Conservation (phyloP, 228 moss, liverwort and hornwort species). For the Sphagnum magellanicum region DNA sequence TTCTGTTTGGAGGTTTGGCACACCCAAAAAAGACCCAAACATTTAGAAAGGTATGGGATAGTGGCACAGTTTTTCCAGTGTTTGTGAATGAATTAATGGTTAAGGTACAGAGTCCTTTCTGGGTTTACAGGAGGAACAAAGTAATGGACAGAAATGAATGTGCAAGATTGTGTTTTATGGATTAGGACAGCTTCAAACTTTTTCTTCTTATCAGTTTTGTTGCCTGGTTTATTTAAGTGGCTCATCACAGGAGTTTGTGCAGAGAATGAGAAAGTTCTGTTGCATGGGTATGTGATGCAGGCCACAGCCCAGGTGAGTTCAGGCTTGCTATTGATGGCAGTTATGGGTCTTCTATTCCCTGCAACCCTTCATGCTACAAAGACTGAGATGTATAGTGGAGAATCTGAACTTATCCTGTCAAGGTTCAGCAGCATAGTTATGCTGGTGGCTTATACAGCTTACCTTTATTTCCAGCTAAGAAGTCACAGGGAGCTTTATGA, state of each 20-base stretch:
- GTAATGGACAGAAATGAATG: too few species aligned
- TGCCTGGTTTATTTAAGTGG: too few species aligned
- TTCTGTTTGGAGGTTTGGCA: slow-evolving; percentile 78
- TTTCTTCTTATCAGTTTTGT: too few species aligned
- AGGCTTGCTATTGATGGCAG: slow-evolving; percentile 81
- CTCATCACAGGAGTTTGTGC: too few species aligned
- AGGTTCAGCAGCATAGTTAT: slow-evolving; percentile 83
- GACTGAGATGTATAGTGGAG: slow-evolving; percentile 64
- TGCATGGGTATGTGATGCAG: slow-evolving; percentile 15
- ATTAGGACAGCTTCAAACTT: too few species aligned
- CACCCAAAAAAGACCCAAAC: slow-evolving; percentile 59
- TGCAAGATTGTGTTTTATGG: too few species aligned
- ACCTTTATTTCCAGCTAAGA: slow-evolving; percentile 85
- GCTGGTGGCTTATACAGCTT: slow-evolving; percentile 68
- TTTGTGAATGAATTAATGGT: too few species aligned
- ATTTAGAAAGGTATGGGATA: slow-evolving; percentile 30
- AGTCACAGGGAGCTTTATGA: slow-evolving; percentile 66
- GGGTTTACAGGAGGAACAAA: too few species aligned
- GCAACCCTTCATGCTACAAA: slow-evolving; percentile 93
- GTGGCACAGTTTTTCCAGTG: too few species aligned
- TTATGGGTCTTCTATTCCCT: slow-evolving; percentile 88
- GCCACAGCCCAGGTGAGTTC: slow-evolving; percentile 77
- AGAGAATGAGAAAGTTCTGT: not conserved
- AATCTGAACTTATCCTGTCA: slow-evolving; percentile 73
- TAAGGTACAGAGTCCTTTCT: too few species aligned